Evolutionary conservation across 106 monocot genomes (phyloP).

Genomic region (Vanilla planifolia): DNA sequence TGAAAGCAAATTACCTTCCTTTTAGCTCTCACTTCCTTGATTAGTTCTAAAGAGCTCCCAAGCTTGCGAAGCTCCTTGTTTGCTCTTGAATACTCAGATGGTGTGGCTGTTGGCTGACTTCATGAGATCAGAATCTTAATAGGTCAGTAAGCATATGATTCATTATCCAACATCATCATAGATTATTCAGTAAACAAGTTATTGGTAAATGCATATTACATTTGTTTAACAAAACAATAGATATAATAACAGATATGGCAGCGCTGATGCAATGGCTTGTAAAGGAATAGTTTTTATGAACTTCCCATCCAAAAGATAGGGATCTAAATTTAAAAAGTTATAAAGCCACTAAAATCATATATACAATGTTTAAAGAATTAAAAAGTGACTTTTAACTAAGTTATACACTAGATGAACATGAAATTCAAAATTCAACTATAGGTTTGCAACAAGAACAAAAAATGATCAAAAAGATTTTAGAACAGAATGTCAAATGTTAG

Average conservation of each 20-base stretch:
- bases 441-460: background rate
- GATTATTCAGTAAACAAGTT: background rate
- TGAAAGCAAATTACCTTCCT: constrained; percentile 33
- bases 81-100: constrained; percentile 59
- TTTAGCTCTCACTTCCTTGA: constrained; percentile 58
- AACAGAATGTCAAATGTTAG: background rate
- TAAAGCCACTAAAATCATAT: background rate
- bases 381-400: too few relatives aligned
- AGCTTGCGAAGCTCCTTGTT: constrained; percentile 82
- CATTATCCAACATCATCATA: constrained; percentile 2
- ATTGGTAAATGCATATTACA: background rate
- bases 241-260: background rate
- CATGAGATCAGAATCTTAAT: constrained; percentile 9
- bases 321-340: background rate
- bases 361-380: too few relatives aligned
- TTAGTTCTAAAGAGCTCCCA: constrained; percentile 49
- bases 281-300: too few relatives aligned
- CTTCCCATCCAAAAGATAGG: background rate
- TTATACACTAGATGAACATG: background rate
- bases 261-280: too few relatives aligned
- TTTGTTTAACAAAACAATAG: background rate
- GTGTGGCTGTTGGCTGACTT: constrained; percentile 69
- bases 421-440: background rate
- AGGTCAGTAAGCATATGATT: background rate
- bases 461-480: background rate